Evolutionary conservation across 2,329 filamentous ascomycete genomes (phyloP), one percentile per base, ranked within the genome.

Genomic region (Fusarium palustre): DNA sequence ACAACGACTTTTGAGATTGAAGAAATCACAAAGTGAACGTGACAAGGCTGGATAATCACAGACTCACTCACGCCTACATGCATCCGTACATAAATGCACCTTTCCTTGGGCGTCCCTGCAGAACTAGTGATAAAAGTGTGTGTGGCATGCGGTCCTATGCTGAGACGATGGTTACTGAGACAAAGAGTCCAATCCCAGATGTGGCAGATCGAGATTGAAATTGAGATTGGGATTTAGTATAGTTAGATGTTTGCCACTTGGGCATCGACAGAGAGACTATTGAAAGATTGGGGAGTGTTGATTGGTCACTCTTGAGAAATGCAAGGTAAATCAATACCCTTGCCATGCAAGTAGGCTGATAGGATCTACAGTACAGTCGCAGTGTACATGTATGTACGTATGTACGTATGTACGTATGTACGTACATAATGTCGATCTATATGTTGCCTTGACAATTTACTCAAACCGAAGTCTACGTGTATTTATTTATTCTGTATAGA

Each of bases 231-330:
- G 28, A 28, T 28, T 28, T 28, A 28, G 28, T 28, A 10, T 24
- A 15, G 33, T 20, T 50, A 15, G 33, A 28, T 50, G 16, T 50
- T 68, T 68, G 66, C 66, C 66, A 68, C 65, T 61, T 54, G 65
- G 66, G 65, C 65, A 71, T 57, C 52, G 48, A 39, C 20, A 39
- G 33, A 39, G 47, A 64, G 48, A 65, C 65, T 66, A 69, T 56
- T 31, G 36, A 48, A 61, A 61, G 55, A 69, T 69, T 69, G 42
- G 60, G 47, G 59, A 69, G 41, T 45, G 43, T 53, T 46, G 57
- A 47, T 53, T 36, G 57, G 53, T 36, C 52, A 50, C 22, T 43
- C 5, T 59, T 34, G 30, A 39, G 54, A 45, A 46, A 24, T 54
- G 52, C 22, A 46, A 39, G 38, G 50, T 45, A 20, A 41, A 66